Base-by-base conservation (phyloP, 2,329 filamentous ascomycete species). In the Talaromyces islandicus region DNA sequence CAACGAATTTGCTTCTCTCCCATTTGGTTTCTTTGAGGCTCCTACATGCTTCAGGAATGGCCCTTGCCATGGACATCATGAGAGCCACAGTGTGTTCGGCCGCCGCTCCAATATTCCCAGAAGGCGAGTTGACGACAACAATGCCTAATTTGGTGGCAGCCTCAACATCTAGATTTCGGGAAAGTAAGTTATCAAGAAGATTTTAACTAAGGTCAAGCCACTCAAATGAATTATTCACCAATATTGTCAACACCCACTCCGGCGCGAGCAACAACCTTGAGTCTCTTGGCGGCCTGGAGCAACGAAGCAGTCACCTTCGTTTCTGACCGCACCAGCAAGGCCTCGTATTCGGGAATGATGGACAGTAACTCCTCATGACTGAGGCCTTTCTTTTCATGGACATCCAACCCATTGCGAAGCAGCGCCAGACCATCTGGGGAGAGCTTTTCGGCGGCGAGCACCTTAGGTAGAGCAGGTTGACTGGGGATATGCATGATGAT, bases 211-310 rank as follows among this genome's bases (percentile, higher is more conserved):
- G 19, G 14, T 11, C 19, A 46, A 46, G 43, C 24, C 4, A 24
- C 24, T 46, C 41, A 14, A 17, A 27, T 51, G 27, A 19, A n/a
- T n/a, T 17, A 52, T 19, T n/a, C 57, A 73, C 71, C 83, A 54
- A 94, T 90, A 75, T 93, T 92, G 75, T 93, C 89, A 25, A 93
- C 89, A 32, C 89, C 90, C 1, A 93, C 90, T 12, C 90, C 90
- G 12, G 90, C 90, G 62, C 90, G 81, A 2, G 89, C 90, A 24
- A 94, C 89, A 9, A 93, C 90, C 65, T 88, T 88, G 56, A 93
- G 80, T 61, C 85, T 88, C 65, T 80, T 83, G 10, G 85, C 89
- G 1, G 86, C 87, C 12, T 78, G 75, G 12, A 93, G 80, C 0
- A 93, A 80, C 2, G 82, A 77, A 0, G 87, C 82, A 0, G 88